Conservation (phyloP, 257 asterid species). For the Gentiana straminea region DNA sequence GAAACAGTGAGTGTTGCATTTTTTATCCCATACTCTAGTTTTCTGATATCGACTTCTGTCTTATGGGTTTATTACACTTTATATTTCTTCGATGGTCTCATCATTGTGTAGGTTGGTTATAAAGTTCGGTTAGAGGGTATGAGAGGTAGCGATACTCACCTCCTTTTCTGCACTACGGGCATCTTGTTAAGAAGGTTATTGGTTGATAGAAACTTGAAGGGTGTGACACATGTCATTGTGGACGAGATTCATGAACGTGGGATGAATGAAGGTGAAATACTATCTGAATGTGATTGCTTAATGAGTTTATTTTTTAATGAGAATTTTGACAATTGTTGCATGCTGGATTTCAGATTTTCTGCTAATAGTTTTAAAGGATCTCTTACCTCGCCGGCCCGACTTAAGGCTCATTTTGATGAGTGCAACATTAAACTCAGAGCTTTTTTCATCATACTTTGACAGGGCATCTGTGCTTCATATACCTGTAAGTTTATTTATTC, state of each 20-base stretch:
- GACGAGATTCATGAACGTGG: slow-evolving; percentile 99
- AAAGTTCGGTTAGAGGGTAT: slow-evolving; percentile 92
- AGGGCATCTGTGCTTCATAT: slow-evolving; percentile 72
- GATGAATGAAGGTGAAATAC: slow-evolving; percentile 74
- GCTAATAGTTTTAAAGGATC: slow-evolving; percentile 78
- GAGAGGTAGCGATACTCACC: slow-evolving; percentile 93
- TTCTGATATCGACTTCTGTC: not conserved
- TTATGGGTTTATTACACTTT: not conserved
- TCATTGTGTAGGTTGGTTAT: slow-evolving; percentile 70
- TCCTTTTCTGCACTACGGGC: slow-evolving; percentile 97
- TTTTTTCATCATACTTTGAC: slow-evolving; percentile 78
- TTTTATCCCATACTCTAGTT: not conserved
- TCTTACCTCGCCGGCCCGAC: slow-evolving; percentile 92
- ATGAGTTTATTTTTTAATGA: not conserved
- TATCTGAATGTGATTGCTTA: slow-evolving; percentile 3
- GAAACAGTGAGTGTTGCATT: slow-evolving; percentile 58
- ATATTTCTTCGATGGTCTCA: slow-evolving; percentile 9
- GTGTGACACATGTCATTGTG: slow-evolving; percentile 78
- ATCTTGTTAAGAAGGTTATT: slow-evolving; percentile 79
- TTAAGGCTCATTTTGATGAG: slow-evolving; percentile 89
- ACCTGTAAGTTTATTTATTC: slow-evolving; percentile 41
- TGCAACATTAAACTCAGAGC: slow-evolving; percentile 89
- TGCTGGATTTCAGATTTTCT: slow-evolving; percentile 62
- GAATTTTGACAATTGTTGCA: slow-evolving; percentile 19
- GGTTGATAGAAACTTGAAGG: slow-evolving; percentile 76